Conservation (phyloP, 768 basidiomycete species). For the Naganishia vaughanmartiniae region DNA sequence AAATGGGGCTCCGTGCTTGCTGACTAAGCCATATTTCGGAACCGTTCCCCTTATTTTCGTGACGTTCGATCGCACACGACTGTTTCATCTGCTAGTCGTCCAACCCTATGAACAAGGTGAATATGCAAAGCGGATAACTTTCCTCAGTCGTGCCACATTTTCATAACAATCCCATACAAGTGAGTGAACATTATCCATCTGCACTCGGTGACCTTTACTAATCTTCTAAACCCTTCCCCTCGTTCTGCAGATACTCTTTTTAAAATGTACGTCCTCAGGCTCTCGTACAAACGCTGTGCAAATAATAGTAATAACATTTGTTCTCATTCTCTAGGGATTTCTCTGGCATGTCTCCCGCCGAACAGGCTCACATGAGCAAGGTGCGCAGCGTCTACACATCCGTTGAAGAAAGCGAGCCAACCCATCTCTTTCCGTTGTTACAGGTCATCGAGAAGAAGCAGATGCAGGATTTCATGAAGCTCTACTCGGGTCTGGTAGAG, state of each 20-base stretch:
- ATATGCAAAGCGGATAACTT: too few relatives aligned
- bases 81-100: neutral
- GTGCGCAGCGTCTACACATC: constrained; percentile 10
- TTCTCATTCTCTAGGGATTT: constrained; percentile 62
- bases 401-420: neutral
- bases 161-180: neutral
- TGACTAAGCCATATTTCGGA: neutral
- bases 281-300: neutral
- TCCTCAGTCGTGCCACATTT: too few relatives aligned
- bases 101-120: too few relatives aligned
- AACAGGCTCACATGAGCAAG: constrained; percentile 87
- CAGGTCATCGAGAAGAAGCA: constrained; percentile 95
- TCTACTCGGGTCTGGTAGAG: constrained; percentile 92
- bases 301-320: neutral
- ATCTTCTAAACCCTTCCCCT: neutral
- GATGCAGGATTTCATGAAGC: constrained; percentile 98
- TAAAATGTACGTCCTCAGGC: constrained; percentile 6
- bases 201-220: too few relatives aligned
- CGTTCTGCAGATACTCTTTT: neutral
- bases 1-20: neutral
- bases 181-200: neutral
- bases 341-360: constrained; percentile 79
- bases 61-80: neutral
- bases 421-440: neutral
- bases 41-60: neutral